phyloP scores from a whole-genome alignment of 176 grass and related monocot genomes.

The Chloris gayana region DNA sequence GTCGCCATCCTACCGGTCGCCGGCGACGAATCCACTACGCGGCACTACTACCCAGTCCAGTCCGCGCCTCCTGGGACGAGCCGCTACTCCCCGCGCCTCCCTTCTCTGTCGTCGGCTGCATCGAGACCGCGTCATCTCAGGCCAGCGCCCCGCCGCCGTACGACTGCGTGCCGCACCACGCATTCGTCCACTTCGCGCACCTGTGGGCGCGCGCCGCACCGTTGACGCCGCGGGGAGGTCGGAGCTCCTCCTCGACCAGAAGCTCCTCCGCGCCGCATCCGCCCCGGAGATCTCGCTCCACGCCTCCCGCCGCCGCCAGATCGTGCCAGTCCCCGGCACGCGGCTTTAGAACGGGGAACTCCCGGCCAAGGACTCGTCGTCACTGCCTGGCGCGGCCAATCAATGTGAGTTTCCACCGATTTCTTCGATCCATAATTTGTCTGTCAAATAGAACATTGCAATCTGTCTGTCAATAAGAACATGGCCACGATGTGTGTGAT shows the following conservation, averaged over 20 bases:
- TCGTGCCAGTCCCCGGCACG: slow-evolving; percentile 56
- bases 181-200: slow-evolving; percentile 83
- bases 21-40: too few relatives aligned
- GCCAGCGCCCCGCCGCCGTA: slow-evolving; percentile 34
- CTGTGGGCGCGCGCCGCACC: slow-evolving; percentile 58
- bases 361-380: slow-evolving; percentile 42
- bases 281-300: slow-evolving; percentile 59
- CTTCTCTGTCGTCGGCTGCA: too few relatives aligned
- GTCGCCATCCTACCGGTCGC: too few relatives aligned
- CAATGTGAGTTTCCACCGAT: slow-evolving; percentile 64
- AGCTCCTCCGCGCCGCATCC: slow-evolving; percentile 43
- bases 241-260: slow-evolving; percentile 47
- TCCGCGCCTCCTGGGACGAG: too few relatives aligned
- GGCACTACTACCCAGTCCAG: too few relatives aligned
- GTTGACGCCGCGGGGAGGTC: slow-evolving; percentile 49
- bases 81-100: too few relatives aligned
- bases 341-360: slow-evolving; percentile 63
- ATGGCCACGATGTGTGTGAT: too few relatives aligned
- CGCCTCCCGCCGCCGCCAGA: slow-evolving; percentile 44
- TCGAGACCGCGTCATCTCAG: background rate
- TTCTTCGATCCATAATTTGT: too few relatives aligned
- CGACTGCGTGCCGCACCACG: slow-evolving; percentile 67
- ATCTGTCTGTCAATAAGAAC: too few relatives aligned
- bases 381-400: slow-evolving; percentile 60
- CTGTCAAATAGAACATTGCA: too few relatives aligned